These are phyloP conservation scores for Kodamaea laetipori DNA, from an alignment of 805 yeast genomes.

Conservation along the genomic window DNA sequence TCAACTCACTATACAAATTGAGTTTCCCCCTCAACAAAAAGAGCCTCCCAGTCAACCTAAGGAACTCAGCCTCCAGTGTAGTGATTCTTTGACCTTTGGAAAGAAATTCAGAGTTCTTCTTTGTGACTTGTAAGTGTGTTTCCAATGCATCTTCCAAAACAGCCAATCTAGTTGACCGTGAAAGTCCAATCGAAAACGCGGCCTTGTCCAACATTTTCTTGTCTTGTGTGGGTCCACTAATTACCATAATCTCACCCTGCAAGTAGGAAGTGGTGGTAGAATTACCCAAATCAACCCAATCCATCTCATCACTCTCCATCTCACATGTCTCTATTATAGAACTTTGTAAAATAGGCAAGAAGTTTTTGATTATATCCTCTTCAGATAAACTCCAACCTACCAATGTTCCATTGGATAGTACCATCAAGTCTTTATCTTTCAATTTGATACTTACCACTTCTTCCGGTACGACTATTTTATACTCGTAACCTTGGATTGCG, in stretches of 20 bases:
- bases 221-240: constrained; percentile 52
- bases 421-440: constrained; percentile 54
- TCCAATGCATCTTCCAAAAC: constrained; percentile 76
- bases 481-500: constrained; percentile 26
- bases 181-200: constrained; percentile 85
- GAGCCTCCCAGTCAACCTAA: constrained; percentile 71
- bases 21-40: constrained; percentile 78
- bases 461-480: constrained; percentile 47
- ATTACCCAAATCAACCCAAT: constrained; percentile 55
- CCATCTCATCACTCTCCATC: constrained; percentile 85
- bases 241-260: constrained; percentile 69
- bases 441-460: constrained; percentile 64
- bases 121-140: constrained; percentile 61
- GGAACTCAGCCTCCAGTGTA: constrained; percentile 57
- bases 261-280: constrained; percentile 39
- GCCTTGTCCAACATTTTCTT: constrained; percentile 70
- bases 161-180: constrained; percentile 84
- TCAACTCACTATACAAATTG: constrained; percentile 82
- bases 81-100: constrained; percentile 56
- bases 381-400: constrained; percentile 85
- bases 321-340: constrained; percentile 47
- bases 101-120: constrained; percentile 62
- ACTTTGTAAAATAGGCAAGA: constrained; percentile 53
- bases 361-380: constrained; percentile 41
- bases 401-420: constrained; percentile 75